Evolutionary conservation across 805 yeast genomes (phyloP).

Genomic region (Candida patagonica): DNA sequence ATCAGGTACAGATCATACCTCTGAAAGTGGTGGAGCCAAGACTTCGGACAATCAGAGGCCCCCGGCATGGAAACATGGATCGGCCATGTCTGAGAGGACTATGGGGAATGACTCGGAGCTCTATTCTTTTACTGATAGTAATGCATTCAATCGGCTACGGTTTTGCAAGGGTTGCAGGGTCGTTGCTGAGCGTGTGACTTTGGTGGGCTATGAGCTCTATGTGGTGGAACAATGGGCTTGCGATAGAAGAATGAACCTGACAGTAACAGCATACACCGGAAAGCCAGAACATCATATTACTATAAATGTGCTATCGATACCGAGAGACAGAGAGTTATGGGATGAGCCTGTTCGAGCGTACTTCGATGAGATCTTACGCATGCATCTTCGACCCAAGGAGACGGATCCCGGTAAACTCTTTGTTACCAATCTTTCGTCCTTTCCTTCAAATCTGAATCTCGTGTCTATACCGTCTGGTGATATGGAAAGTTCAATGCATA

Average conservation of each 20-base stretch:
- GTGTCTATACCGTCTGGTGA: constrained; percentile 47
- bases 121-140: constrained; percentile 26
- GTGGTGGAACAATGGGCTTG: constrained; percentile 93
- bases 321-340: constrained; percentile 39
- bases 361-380: constrained; percentile 54
- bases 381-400: constrained; percentile 60
- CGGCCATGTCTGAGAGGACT: too few relatives aligned
- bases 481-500: constrained; percentile 38
- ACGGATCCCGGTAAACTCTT: constrained; percentile 54
- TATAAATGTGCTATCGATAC: constrained; percentile 52
- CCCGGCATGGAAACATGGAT: too few relatives aligned
- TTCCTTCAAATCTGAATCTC: constrained; percentile 66
- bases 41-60: too few relatives aligned
- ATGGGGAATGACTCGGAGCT: constrained; percentile 9
- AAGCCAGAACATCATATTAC: constrained; percentile 53
- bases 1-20: too few relatives aligned
- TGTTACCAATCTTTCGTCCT: constrained; percentile 72
- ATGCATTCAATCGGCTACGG: constrained; percentile 17
- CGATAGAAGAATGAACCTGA: constrained; percentile 53
- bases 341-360: constrained; percentile 46
- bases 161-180: constrained; percentile 21
- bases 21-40: too few relatives aligned
- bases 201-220: constrained; percentile 78
- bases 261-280: constrained; percentile 81
- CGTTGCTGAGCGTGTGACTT: constrained; percentile 36